Conservation (phyloP, 768 basidiomycete species). For the Peribolospora kevripleyi region DNA sequence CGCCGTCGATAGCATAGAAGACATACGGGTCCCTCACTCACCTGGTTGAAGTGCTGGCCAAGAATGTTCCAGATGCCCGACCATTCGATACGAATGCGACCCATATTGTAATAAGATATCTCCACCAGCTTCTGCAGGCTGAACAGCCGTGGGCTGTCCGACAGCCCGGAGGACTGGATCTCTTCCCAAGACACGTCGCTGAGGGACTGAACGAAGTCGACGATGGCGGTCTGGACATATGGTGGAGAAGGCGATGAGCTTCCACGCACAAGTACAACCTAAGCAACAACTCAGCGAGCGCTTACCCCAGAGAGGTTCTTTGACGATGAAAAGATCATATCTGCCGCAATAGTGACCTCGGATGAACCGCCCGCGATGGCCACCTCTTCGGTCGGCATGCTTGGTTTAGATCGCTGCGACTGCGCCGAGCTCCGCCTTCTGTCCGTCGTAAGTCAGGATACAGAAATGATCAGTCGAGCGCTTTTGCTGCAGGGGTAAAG, state of each 20-base stretch:
- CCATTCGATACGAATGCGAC: slow-evolving; percentile 91
- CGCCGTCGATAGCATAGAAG: neutral
- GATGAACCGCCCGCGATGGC: slow-evolving; percentile 92
- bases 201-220: slow-evolving; percentile 86
- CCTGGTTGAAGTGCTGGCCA: slow-evolving; percentile 96
- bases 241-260: neutral
- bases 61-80: slow-evolving; percentile 91
- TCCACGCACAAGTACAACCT: neutral
- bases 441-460: neutral
- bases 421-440: neutral
- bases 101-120: slow-evolving; percentile 99
- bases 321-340: slow-evolving; percentile 95
- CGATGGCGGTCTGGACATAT: slow-evolving; percentile 55
- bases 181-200: slow-evolving; percentile 98
- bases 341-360: slow-evolving; percentile 92
- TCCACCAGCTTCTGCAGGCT: slow-evolving; percentile 94
- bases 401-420: slow-evolving; percentile 5
- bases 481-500: neutral
- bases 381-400: slow-evolving; percentile 62
- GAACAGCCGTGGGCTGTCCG: slow-evolving; percentile 82
- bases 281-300: slow-evolving; percentile 2
- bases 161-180: slow-evolving; percentile 86
- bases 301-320: slow-evolving; percentile 82
- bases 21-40: slow-evolving; percentile 15
- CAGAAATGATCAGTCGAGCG: slow-evolving; percentile 1